Conservation (phyloP, 108 stramenopile genomes). For the Nitzschia sp. region DNA sequence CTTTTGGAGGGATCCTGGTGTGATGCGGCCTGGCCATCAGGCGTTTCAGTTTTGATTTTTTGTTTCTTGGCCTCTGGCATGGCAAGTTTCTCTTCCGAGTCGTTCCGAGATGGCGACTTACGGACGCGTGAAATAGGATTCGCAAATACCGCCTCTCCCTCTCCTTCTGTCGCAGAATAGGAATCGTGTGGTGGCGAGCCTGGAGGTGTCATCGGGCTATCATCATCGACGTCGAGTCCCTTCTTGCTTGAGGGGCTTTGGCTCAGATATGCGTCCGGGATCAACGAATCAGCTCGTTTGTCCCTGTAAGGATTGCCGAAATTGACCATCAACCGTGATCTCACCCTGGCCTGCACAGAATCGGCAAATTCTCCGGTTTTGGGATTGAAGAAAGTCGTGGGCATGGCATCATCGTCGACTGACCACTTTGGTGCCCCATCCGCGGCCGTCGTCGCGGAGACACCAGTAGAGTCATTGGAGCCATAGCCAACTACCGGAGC, state of each 20-base stretch:
- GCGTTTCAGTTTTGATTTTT: conserved; percentile 4
- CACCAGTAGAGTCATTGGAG: conserved; percentile 64
- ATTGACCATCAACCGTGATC: conserved; percentile 65
- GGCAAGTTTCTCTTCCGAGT: conserved; percentile 11
- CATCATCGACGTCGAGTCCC: conserved; percentile 22
- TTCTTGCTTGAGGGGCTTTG: conserved; percentile 62
- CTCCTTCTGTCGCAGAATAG: conserved; percentile 66
- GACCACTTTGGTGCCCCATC: conserved; percentile 76
- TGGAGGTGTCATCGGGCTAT: conserved; percentile 52
- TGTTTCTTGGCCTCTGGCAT: conserved; percentile 22
- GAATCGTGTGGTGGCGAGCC: conserved; percentile 77
- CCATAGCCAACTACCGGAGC: conserved; percentile 79
- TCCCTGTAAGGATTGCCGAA: conserved; percentile 85
- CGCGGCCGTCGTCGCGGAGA: conserved; percentile 70
- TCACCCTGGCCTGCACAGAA: conserved; percentile 59
- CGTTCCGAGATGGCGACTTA: conserved; percentile 26
- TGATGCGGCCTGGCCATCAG: background rate
- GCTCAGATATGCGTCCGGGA: conserved; percentile 55
- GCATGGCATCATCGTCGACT: conserved; percentile 82
- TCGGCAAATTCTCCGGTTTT: conserved; percentile 76
- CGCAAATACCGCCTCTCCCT: conserved; percentile 79
- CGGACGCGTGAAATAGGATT: conserved; percentile 36
- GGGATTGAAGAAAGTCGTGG: conserved; percentile 68
- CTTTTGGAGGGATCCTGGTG: background rate
- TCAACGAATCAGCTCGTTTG: conserved; percentile 66